phyloP scores from a whole-genome alignment of 441 rosid species.

The Erodium chrysanthum region DNA sequence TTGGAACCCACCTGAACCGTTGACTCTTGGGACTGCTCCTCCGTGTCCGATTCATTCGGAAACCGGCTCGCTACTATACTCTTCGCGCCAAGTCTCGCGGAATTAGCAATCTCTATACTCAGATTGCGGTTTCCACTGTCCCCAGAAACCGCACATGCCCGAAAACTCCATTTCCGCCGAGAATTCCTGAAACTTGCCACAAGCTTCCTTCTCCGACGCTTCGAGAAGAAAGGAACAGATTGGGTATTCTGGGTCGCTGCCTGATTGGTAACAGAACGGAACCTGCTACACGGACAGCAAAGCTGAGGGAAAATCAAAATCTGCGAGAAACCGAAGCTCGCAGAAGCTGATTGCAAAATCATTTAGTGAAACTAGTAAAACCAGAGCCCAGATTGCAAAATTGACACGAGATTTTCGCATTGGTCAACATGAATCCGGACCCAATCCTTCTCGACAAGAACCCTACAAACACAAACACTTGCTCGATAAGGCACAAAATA shows the following conservation, averaged over 20 bases:
- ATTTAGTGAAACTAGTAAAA: conserved; percentile 28
- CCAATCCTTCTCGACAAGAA: neutral
- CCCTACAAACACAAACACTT: neutral
- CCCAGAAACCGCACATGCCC: conserved; percentile 27
- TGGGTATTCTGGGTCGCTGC: conserved; percentile 9
- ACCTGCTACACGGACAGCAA: no score
- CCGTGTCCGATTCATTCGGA: conserved; percentile 39
- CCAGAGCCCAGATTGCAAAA: conserved; percentile 18
- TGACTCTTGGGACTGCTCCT: no score
- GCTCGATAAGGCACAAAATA: no score
- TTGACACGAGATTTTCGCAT: conserved; percentile 19
- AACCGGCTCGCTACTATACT: conserved; percentile 33
- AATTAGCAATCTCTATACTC: conserved; percentile 23
- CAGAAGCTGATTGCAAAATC: conserved; percentile 44
- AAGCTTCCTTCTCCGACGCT: conserved; percentile 22
- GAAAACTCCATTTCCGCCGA: conserved; percentile 25
- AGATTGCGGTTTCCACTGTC: conserved; percentile 13
- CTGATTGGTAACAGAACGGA: neutral
- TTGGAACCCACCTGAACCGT: conserved; percentile 18
- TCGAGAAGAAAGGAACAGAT: conserved; percentile 16
- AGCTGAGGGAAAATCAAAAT: conserved; percentile 18
- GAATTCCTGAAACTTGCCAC: conserved; percentile 2
- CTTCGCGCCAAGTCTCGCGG: conserved; percentile 28
- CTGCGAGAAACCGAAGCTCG: conserved; percentile 26
- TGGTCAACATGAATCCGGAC: conserved; percentile 20